Evolutionary conservation across 2,329 filamentous ascomycete genomes (phyloP).

Genomic region (Penicillium sp.): DNA sequence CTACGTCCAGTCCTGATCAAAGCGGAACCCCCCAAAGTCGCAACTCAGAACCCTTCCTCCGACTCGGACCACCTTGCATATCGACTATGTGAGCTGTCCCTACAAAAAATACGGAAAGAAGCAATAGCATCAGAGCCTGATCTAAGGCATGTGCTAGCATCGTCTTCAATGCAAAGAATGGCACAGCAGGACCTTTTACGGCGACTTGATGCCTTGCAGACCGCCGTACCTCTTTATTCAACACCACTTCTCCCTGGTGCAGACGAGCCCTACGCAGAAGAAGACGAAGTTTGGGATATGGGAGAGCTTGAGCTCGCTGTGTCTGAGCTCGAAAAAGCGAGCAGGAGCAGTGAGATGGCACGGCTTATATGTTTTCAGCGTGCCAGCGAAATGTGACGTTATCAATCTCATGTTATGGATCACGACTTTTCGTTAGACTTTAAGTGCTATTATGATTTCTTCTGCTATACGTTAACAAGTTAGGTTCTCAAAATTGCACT

Average conservation of each 20-base stretch:
- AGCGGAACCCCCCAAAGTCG: neutral
- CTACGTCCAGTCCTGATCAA: neutral
- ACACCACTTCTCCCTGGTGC: neutral
- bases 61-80: constrained; percentile 27
- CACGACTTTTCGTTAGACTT: too few species aligned
- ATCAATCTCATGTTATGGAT: too few species aligned
- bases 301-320: neutral
- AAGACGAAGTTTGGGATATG: neutral
- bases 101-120: constrained; percentile 27
- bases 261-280: neutral
- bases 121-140: constrained; percentile 24
- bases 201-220: neutral
- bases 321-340: neutral
- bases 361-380: neutral
- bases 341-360: neutral
- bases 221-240: neutral
- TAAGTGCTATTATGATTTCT: too few species aligned
- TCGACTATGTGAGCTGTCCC: constrained; percentile 24
- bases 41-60: neutral
- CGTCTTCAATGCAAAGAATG: constrained; percentile 23
- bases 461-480: too few species aligned
- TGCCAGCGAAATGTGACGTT: neutral
- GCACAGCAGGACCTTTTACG: constrained; percentile 18
- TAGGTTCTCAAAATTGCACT: too few species aligned
- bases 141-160: constrained; percentile 24